Conservation (phyloP, 164 flowering plant genomes). For the Berberis thunbergii region DNA sequence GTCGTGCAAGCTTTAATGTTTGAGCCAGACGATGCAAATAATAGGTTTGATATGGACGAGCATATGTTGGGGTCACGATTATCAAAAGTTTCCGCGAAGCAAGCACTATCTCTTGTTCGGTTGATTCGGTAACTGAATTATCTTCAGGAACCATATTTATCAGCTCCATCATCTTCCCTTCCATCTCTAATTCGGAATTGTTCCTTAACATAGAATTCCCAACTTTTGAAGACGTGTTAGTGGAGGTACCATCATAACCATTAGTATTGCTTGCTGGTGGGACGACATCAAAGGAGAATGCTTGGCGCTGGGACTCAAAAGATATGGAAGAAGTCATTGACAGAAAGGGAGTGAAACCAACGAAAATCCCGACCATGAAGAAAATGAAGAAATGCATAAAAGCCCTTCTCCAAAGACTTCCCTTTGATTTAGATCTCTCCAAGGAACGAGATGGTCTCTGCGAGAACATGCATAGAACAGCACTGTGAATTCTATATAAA, state of each 20-base stretch:
- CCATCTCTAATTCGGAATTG: constrained; percentile 11
- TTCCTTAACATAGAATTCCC: constrained; percentile 7
- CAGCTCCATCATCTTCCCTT: constrained; percentile 7
- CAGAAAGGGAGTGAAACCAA: constrained; percentile 56
- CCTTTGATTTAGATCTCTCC: constrained; percentile 56
- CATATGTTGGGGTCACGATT: constrained; percentile 61
- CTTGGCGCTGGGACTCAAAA: constrained; percentile 34
- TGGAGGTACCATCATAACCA: constrained; percentile 5
- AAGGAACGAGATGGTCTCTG: constrained; percentile 41
- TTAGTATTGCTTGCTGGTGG: constrained; percentile 17
- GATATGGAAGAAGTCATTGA: constrained; percentile 33
- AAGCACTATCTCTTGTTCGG: constrained; percentile 17
- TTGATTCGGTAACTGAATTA: constrained; percentile 2
- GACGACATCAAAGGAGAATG: constrained; percentile 35
- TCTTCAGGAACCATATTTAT: constrained; percentile 12
- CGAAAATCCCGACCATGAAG: constrained; percentile 54
- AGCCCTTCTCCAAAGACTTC: constrained; percentile 51
- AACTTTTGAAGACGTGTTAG: constrained; percentile 4
- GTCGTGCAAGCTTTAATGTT: constrained; percentile 48
- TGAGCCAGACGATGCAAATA: constrained; percentile 67
- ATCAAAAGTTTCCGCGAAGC: constrained; percentile 53
- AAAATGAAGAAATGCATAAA: constrained; percentile 51
- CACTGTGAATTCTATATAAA: constrained; percentile 28
- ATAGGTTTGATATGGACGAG: constrained; percentile 68
- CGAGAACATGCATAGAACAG: constrained; percentile 34